Evolutionary conservation across 306 rosid species (phyloP), one percentile per base, ranked within the genome.

Genomic region (Senna tora): DNA sequence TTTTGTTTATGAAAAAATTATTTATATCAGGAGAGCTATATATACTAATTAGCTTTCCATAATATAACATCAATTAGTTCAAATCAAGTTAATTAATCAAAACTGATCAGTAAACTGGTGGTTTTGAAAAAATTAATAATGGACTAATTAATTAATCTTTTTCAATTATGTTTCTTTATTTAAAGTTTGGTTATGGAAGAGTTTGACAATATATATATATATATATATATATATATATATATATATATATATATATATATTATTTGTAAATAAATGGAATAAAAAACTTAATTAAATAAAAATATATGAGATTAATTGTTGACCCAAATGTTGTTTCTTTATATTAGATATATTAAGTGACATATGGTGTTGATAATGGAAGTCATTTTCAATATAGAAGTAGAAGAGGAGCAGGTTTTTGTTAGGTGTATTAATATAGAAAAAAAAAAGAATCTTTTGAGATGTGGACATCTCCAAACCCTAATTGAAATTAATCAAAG

Each of bases 401-500:
- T 10, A 61, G 65, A 59, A 59, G 67, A 43, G 15, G 49, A 3
- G 67, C 67, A 61, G 67, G 67, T 61, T 61, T 61, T 38, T 36
- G 67, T 61, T 61, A 61, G 67, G 49, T 61, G 49, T 38, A 61
- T 61, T 61, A 36, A 61, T 49, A 59, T 16, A 33, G 46, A 59
- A 59, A 33, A 61, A 4, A 17, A 5, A n/a, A 36, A 61, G 49
- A 61, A 61, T 61, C 49, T 36, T 61, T 61, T 17, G 10, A 7
- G 67, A 61, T 5, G 67, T 61, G 16, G 49, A 36, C 49, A 36
- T 10, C 47, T 60, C 28, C 66, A 17, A 36, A 11, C 65, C 53
- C 42, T 60, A 36, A 36, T 60, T 60, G 15, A 60, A 58, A 0
- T n/a, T 32, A 8, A 30, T 33, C 65, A 5, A 32, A 58, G 43